Percentiles rank a stretch among this genome's conserved stretches.
These are phyloP conservation scores for Sanchytrium tribonematis DNA, from an alignment of 371 early-diverging fungal genomes.

Conservation along the genomic window DNA sequence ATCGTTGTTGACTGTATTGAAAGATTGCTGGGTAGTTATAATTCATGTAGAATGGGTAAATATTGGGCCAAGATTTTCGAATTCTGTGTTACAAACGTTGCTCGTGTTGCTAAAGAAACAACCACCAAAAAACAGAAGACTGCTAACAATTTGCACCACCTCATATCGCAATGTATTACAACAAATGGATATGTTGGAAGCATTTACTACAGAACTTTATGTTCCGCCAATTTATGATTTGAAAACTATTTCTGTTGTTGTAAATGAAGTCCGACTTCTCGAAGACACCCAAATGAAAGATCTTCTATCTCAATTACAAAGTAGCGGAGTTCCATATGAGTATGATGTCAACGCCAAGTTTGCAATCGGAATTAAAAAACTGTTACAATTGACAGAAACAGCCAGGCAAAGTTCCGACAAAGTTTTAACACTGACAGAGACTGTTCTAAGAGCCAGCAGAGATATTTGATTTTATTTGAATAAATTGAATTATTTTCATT, in stretches of 20 bases:
- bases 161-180: constrained; percentile 42
- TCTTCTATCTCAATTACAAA: background rate
- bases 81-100: constrained; percentile 78
- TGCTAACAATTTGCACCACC: constrained; percentile 64
- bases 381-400: constrained; percentile 63
- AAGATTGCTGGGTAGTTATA: constrained; percentile 37
- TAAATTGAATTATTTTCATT: no score
- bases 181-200: constrained; percentile 58
- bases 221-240: constrained; percentile 40
- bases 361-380: constrained; percentile 53
- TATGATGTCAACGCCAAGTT: background rate
- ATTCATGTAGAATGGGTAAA: constrained; percentile 60
- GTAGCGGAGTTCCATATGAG: background rate
- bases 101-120: constrained; percentile 62
- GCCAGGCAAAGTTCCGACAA: constrained; percentile 25
- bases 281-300: background rate
- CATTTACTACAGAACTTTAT: constrained; percentile 53
- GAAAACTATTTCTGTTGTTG: constrained; percentile 35
- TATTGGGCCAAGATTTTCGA: constrained; percentile 95
- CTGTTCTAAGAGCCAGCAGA: background rate
- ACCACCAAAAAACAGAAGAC: constrained; percentile 43
- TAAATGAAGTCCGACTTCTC: constrained; percentile 12
- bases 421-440: background rate
- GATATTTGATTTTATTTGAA: no score
- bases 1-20: constrained; percentile 95